A percentile compares a stretch with the other conserved stretches of the same genome.
phyloP scores from a whole-genome alignment of 164 flowering plant species.

The Piper longum region DNA sequence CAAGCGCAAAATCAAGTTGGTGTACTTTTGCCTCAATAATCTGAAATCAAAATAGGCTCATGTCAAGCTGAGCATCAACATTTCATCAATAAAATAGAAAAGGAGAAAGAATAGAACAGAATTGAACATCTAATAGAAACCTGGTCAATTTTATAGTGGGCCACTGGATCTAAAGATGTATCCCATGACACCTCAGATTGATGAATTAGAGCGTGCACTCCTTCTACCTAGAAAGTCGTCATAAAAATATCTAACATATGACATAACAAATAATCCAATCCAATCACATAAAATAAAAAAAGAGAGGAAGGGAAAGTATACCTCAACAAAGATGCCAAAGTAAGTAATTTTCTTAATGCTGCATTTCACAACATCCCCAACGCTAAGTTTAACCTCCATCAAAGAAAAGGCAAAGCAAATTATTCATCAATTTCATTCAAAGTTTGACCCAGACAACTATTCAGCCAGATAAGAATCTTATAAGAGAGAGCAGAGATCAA shows the following conservation, averaged over 20 bases:
- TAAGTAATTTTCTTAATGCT: constrained; percentile 72
- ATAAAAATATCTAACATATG: background rate
- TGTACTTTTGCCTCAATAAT: constrained; percentile 87
- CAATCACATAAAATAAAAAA: background rate
- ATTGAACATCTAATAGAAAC: constrained; percentile 16
- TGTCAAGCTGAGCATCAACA: background rate
- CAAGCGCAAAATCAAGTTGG: constrained; percentile 71
- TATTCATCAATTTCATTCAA: background rate
- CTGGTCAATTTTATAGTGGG: constrained; percentile 82
- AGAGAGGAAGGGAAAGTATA: constrained; percentile 9
- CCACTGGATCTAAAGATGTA: constrained; percentile 61
- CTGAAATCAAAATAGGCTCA: constrained; percentile 23
- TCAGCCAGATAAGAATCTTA: background rate
- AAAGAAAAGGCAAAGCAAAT: constrained; percentile 2
- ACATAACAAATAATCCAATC: no score
- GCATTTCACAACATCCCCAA: constrained; percentile 84
- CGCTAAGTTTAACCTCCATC: constrained; percentile 62
- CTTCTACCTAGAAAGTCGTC: constrained; percentile 56
- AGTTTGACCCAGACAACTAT: background rate
- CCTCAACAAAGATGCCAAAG: constrained; percentile 91
- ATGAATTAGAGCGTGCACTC: constrained; percentile 85
- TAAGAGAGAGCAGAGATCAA: background rate
- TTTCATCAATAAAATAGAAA: background rate
- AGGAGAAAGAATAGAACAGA: background rate
- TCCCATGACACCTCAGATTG: constrained; percentile 97